Evolutionary conservation across 23 red algal genomes (phyloP).

Genomic region (Gracilaria vermiculophylla): DNA sequence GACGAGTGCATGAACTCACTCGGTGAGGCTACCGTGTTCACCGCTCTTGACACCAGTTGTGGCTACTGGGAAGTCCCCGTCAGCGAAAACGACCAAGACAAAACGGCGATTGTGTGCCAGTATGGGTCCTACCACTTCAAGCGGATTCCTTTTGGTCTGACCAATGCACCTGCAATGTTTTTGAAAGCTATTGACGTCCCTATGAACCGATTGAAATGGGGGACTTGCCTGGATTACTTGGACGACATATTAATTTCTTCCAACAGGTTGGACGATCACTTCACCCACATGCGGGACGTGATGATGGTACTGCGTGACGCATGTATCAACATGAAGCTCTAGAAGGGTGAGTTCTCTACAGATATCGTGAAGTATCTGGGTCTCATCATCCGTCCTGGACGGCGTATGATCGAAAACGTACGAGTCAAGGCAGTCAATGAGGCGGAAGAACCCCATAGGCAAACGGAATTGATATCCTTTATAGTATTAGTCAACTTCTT

Average conservation of each 20-base stretch:
- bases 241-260: constrained; percentile 8
- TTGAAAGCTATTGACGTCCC: background rate
- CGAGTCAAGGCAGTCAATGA: background rate
- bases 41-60: background rate
- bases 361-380: background rate
- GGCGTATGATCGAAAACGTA: background rate
- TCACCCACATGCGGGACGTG: background rate
- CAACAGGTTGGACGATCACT: background rate
- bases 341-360: background rate
- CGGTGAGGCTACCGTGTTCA: background rate
- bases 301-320: background rate
- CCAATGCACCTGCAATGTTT: constrained; percentile 15
- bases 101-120: background rate
- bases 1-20: constrained; percentile 8
- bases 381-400: background rate
- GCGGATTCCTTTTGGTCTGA: background rate
- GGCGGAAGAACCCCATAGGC: no score
- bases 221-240: constrained; percentile 6
- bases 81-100: background rate
- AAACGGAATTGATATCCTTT: no score
- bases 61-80: constrained; percentile 1
- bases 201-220: background rate
- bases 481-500: no score
- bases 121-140: background rate
- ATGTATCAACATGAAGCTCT: background rate